Evolutionary conservation across 768 basidiomycete genomes (phyloP).

Genomic region (Termitomyces sp.): DNA sequence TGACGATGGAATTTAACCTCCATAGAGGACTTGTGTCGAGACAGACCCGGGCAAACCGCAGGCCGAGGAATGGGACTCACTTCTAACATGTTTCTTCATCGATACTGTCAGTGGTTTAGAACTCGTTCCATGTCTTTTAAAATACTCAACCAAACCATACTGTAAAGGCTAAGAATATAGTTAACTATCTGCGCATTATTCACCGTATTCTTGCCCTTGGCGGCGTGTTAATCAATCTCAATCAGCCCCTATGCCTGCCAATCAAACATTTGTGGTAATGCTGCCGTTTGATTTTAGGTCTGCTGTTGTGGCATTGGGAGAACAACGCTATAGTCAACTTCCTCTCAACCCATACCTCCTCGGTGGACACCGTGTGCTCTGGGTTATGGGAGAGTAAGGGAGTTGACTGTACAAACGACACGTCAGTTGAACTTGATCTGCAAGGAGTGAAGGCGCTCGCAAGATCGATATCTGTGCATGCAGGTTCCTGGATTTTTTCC

Average conservation of each 20-base stretch:
- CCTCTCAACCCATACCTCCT: no score
- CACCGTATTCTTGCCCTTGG: constrained; percentile 79
- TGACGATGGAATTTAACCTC: not conserved
- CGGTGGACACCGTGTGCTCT: no score
- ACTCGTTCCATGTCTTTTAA: not conserved
- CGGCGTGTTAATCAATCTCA: constrained; percentile 91
- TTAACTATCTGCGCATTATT: constrained; percentile 87
- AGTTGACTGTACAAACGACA: constrained; percentile 69
- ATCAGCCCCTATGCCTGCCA: constrained; percentile 32
- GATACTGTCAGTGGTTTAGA: constrained; percentile 66
- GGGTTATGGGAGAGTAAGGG: no score
- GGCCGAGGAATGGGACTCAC: constrained; percentile 78
- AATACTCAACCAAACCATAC: not conserved
- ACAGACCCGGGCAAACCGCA: constrained; percentile 59
- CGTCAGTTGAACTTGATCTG: constrained; percentile 84
- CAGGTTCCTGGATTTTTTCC: not conserved
- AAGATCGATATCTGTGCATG: constrained; percentile 66
- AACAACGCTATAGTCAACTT: no score
- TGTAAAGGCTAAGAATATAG: constrained; percentile 80
- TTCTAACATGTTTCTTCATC: constrained; percentile 96
- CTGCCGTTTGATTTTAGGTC: constrained; percentile 44
- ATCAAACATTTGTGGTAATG: not conserved
- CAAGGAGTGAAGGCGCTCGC: constrained; percentile 83
- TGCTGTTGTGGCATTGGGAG: constrained; percentile 96
- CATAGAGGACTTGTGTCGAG: constrained; percentile 74